Conservation (phyloP, 768 basidiomycete species). For the Pleurotus citrinopileatus region DNA sequence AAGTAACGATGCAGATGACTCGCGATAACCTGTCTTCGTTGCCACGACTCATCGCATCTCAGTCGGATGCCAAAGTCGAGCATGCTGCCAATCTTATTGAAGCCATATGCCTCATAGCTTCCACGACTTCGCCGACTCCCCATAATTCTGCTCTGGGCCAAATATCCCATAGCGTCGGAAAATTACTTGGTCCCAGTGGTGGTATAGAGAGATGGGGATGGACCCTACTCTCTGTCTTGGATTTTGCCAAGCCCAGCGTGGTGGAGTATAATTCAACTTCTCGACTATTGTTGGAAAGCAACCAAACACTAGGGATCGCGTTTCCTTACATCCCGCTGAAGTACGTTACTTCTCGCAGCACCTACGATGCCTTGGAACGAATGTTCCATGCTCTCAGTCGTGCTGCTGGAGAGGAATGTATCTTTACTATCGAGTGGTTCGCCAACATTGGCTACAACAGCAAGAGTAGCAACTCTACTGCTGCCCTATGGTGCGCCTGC, state of each 20-base stretch:
- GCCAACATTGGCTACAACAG: slow-evolving; percentile 48
- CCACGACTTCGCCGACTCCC: neutral
- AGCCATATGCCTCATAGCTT: slow-evolving; percentile 60
- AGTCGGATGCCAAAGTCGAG: slow-evolving; percentile 71
- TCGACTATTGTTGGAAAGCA: slow-evolving; percentile 57
- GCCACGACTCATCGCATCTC: slow-evolving; percentile 67
- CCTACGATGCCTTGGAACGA: slow-evolving; percentile 52
- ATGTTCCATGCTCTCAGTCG: slow-evolving; percentile 76
- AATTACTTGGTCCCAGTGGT: slow-evolving; percentile 75
- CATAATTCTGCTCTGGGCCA: slow-evolving; percentile 23
- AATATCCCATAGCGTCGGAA: slow-evolving; percentile 53
- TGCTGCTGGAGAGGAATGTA: slow-evolving; percentile 63
- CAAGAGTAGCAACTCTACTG: slow-evolving; percentile 44
- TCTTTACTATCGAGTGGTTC: slow-evolving; percentile 87
- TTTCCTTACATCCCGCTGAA: slow-evolving; percentile 65
- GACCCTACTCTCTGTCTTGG: slow-evolving; percentile 77
- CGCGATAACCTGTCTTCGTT: slow-evolving; percentile 63
- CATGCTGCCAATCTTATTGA: slow-evolving; percentile 67
- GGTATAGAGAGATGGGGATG: slow-evolving; percentile 93
- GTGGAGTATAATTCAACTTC: slow-evolving; percentile 43
- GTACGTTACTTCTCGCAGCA: slow-evolving; percentile 48
- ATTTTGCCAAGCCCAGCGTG: slow-evolving; percentile 59
- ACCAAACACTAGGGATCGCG: slow-evolving; percentile 30
- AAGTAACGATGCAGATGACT: slow-evolving; percentile 60
- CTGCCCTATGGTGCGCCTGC: slow-evolving; percentile 84